These are phyloP conservation scores for Cicer chorassanicum DNA, from an alignment of 306 rosid species.

Conservation along the genomic window DNA sequence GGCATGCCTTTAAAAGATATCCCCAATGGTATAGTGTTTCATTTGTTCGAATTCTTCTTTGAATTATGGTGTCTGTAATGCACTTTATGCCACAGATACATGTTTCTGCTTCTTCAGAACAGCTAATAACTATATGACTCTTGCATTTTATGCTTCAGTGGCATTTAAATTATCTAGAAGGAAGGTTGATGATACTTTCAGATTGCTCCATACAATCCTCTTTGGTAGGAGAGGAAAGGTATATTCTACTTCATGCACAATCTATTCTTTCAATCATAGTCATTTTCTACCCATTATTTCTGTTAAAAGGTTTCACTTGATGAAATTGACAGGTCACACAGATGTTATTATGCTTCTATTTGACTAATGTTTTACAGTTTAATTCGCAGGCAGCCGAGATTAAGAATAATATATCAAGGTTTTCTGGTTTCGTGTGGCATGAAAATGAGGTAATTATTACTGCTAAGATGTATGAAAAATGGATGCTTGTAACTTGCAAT, in stretches of 20 bases:
- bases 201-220: constrained; percentile 85
- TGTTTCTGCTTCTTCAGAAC: constrained; percentile 30
- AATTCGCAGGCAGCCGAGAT: constrained; percentile 68
- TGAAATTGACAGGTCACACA: constrained; percentile 21
- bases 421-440: constrained; percentile 97
- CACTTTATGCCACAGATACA: constrained; percentile 5
- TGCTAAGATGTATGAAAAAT: background rate
- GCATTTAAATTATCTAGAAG: constrained; percentile 85
- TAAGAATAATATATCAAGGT: constrained; percentile 86
- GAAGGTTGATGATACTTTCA: constrained; percentile 82
- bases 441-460: constrained; percentile 74
- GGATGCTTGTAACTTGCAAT: constrained; percentile 9
- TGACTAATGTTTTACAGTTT: constrained; percentile 25
- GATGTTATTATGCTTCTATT: constrained; percentile 26
- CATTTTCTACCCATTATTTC: constrained; percentile 13
- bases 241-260: constrained; percentile 39
- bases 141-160: constrained; percentile 56
- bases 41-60: constrained; percentile 33
- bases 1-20: constrained; percentile 90
- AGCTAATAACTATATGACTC: constrained; percentile 32
- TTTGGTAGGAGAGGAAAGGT: constrained; percentile 99
- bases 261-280: constrained; percentile 21
- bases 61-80: background rate
- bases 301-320: constrained; percentile 6
- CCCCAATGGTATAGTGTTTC: constrained; percentile 73